Evolutionary conservation across 805 yeast genomes (phyloP).

Genomic region (Komagataella populi): DNA sequence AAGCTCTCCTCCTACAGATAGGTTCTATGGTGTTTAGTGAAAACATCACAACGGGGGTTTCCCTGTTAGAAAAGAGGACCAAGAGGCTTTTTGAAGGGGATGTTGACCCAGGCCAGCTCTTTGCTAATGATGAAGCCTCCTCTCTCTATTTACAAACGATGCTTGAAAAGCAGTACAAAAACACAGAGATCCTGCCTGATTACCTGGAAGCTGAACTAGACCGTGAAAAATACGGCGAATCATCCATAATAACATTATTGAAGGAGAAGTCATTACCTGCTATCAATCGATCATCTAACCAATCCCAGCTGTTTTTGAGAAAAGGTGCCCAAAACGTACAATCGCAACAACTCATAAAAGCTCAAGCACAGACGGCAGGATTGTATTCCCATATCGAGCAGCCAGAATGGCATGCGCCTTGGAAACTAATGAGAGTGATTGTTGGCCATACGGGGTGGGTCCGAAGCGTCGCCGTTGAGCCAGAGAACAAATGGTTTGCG

Average conservation of each 20-base stretch:
- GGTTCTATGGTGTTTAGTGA: not conserved
- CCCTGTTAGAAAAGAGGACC: not conserved
- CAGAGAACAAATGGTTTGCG: slow-evolving; percentile 81
- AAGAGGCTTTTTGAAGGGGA: slow-evolving; percentile 1
- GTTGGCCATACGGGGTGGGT: slow-evolving; percentile 95
- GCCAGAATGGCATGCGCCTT: slow-evolving; percentile 39
- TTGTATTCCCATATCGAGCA: slow-evolving; percentile 6
- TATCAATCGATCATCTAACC: slow-evolving; percentile 8
- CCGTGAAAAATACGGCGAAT: not conserved
- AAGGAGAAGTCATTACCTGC: not conserved
- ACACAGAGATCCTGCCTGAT: not conserved
- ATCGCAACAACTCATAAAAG: not conserved
- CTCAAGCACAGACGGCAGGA: not conserved
- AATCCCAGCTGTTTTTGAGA: not conserved
- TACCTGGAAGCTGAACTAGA: slow-evolving; percentile 2
- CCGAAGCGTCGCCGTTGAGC: slow-evolving; percentile 68
- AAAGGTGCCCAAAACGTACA: not conserved
- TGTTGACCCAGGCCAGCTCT: not conserved
- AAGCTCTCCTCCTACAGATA: not conserved
- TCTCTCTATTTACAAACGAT: slow-evolving; percentile 1
- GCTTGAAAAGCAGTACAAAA: not conserved
- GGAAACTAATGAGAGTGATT: slow-evolving; percentile 63
- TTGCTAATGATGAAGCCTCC: not conserved
- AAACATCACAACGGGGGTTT: not conserved
- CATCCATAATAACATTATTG: not conserved